Conservation (phyloP, 78 protist species). For the Cavenderia fasciculata region DNA sequence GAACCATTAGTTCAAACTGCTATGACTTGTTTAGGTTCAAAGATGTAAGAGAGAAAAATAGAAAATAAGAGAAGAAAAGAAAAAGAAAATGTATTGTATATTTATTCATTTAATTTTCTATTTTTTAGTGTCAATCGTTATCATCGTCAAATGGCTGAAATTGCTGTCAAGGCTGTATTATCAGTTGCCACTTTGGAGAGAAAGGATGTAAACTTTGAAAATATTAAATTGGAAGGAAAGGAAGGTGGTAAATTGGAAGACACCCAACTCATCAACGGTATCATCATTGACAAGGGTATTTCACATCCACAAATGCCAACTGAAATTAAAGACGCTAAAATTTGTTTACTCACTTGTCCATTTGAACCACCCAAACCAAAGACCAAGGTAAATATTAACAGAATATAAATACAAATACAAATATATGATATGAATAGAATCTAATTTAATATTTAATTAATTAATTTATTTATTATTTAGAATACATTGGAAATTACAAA, state of each 20-base stretch:
- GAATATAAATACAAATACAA: not conserved
- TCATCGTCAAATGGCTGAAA: slow-evolving; percentile 94
- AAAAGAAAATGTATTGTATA: no score
- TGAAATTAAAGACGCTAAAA: slow-evolving; percentile 93
- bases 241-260: slow-evolving; percentile 99
- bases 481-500: slow-evolving; percentile 80
- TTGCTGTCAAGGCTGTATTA: slow-evolving; percentile 98
- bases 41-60: no score
- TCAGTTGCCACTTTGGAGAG: slow-evolving; percentile 98
- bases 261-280: slow-evolving; percentile 96
- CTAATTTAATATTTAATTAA: slow-evolving; percentile 4
- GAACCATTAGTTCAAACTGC: slow-evolving; percentile 94
- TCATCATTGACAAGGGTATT: slow-evolving; percentile 98
- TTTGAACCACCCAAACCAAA: slow-evolving; percentile 99
- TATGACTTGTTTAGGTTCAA: slow-evolving; percentile 97
- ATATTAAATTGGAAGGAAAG: slow-evolving; percentile 96
- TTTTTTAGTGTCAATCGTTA: slow-evolving; percentile 87
- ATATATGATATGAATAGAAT: no score
- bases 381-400: slow-evolving; percentile 95
- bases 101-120: not conserved
- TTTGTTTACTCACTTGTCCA: slow-evolving; percentile 99
- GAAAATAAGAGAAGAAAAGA: no score
- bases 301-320: slow-evolving; percentile 96
- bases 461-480: not conserved
- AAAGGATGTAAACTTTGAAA: slow-evolving; percentile 98